Evolutionary conservation across 768 basidiomycete species (phyloP).

Genomic region (Lactarius vividus): DNA sequence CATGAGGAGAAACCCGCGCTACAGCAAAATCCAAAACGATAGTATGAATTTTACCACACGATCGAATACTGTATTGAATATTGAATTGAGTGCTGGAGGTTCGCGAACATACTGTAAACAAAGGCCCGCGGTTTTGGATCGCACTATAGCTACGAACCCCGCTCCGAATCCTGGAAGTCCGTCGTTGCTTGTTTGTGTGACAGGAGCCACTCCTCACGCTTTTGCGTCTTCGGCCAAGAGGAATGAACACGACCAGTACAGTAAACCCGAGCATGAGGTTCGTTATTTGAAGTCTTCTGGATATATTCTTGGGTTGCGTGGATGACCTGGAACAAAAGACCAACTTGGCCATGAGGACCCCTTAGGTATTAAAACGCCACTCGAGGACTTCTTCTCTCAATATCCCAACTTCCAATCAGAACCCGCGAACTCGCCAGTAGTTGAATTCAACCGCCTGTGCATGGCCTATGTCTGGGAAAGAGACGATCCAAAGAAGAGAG

Average conservation of each 20-base stretch:
- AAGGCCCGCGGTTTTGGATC: no score
- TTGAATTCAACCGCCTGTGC: constrained; percentile 23
- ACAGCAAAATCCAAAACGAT: no score
- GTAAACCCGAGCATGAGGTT: not conserved
- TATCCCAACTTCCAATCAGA: constrained; percentile 19
- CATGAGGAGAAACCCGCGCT: no score
- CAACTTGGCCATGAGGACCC: no score
- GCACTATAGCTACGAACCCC: no score
- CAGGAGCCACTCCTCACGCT: not conserved
- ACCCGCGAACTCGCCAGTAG: constrained; percentile 8
- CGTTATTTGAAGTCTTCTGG: not conserved
- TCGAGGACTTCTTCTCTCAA: constrained; percentile 25
- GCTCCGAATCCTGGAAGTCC: not conserved
- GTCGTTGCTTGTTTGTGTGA: no score
- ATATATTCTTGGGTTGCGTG: not conserved
- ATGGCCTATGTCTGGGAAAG: not conserved
- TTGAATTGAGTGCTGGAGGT: no score
- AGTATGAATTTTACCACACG: no score
- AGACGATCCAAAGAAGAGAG: not conserved
- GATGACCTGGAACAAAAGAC: no score
- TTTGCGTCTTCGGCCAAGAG: not conserved
- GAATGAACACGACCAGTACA: not conserved
- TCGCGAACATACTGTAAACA: no score
- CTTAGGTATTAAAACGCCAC: not conserved
- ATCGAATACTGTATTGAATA: no score